Base-by-base conservation (phyloP, 1,284 basidiomycete species). In the Phlebopus sp. region DNA sequence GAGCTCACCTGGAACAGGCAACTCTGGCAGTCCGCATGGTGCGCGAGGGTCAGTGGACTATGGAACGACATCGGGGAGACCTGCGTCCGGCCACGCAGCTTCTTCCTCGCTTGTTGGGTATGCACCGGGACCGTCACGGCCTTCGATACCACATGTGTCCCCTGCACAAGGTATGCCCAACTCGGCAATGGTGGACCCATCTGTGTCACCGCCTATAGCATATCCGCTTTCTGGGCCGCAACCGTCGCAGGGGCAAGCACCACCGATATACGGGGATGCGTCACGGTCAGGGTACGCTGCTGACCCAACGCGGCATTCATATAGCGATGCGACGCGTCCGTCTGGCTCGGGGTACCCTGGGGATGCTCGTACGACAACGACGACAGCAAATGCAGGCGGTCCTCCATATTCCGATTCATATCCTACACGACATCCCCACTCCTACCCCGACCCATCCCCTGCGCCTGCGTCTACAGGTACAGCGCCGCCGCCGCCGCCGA, bases 1-100 rank as follows among this genome's bases (percentile, higher is more conserved):
- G 23, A 69, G 63, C 42, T 69, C 67, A n/a, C 67, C 67, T 50
- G 67, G 64, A 44, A 69, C 67, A 23, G 62, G 64, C 34, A 60
- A 68, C 51, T 56, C 67, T 32, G 66, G 64, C 4, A 65, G 63
- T 44, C 67, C 63, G n/a, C 58, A 53, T 19, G 62, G 54, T 14
- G 47, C 29, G 25, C 59, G 63, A 42, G 52, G 59, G 27, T 66
- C 62, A 29, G 37, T 51, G 29, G 62, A 63, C 47, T 64, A 60
- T 41, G 59, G 58, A 43, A 46, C 43, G 30, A 47, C 40, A 39
- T 55, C 52, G 17, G 36, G 54, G 35, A 61, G 57, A 38, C 36
- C 49, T 14, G 10, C 34, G 19, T 21, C 25, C 14, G 42, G 27
- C 17, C 43, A 42, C 15, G 44, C 54, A 14, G 45, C 62, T 17